Evolutionary conservation across 2,329 filamentous ascomycete genomes (phyloP).

Genomic region (Xylaria multiplex): DNA sequence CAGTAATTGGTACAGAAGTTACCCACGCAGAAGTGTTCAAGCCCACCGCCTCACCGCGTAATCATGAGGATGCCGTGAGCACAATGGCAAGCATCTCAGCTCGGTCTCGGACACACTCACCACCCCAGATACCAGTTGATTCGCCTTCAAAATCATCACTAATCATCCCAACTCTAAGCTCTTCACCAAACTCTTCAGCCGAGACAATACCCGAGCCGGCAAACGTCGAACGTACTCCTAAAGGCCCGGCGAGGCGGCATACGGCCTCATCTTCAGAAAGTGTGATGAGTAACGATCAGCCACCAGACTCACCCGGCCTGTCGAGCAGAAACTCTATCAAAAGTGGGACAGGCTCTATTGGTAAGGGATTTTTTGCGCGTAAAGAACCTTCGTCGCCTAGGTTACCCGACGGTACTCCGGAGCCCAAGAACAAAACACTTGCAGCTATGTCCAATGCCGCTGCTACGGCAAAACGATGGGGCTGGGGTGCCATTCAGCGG

Average conservation of each 20-base stretch:
- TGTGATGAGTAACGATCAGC: constrained; percentile 34
- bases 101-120: constrained; percentile 58
- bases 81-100: constrained; percentile 65
- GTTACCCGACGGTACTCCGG: constrained; percentile 39
- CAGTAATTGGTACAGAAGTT: constrained; percentile 73
- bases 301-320: constrained; percentile 39
- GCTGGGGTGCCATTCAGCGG: constrained; percentile 48
- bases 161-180: constrained; percentile 28
- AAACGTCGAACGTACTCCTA: constrained; percentile 40
- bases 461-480: constrained; percentile 50
- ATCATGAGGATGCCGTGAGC: constrained; percentile 68
- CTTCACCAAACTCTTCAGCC: constrained; percentile 42
- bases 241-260: constrained; percentile 42
- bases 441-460: constrained; percentile 48
- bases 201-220: constrained; percentile 39
- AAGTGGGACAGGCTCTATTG: constrained; percentile 45
- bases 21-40: constrained; percentile 73
- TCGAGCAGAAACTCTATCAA: constrained; percentile 45
- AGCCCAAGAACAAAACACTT: constrained; percentile 47
- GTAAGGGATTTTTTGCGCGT: constrained; percentile 45
- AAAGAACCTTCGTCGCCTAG: constrained; percentile 43
- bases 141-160: constrained; percentile 44
- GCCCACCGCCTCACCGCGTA: constrained; percentile 64
- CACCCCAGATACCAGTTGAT: constrained; percentile 41
- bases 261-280: constrained; percentile 48